phyloP scores from a whole-genome alignment of 805 yeast genomes.

The Barnettozyma populi region DNA sequence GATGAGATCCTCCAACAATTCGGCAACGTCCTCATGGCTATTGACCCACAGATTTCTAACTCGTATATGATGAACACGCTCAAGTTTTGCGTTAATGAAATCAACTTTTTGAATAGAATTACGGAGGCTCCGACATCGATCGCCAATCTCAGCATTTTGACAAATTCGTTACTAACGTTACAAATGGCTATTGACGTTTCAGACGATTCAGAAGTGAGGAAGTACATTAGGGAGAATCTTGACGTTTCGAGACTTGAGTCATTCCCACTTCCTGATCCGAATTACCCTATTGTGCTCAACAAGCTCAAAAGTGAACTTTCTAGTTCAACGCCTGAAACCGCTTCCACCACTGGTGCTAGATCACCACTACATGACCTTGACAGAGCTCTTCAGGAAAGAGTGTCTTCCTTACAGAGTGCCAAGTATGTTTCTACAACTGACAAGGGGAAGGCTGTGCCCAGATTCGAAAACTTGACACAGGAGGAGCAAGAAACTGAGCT shows the following conservation, averaged over 20 bases:
- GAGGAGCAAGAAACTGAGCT: constrained; percentile 25
- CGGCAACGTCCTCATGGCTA: constrained; percentile 24
- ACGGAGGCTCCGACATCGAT: neutral
- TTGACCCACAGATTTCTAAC: constrained; percentile 17
- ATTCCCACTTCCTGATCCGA: constrained; percentile 14
- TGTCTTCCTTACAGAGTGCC: neutral
- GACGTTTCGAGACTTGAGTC: constrained; percentile 8
- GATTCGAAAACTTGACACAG: constrained; percentile 23
- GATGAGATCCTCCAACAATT: constrained; percentile 24
- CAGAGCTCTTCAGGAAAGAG: neutral
- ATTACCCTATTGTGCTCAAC: constrained; percentile 7
- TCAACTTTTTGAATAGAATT: constrained; percentile 16
- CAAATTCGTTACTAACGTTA: constrained; percentile 13
- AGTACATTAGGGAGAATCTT: constrained; percentile 13
- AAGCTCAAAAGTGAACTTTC: neutral
- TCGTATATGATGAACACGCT: constrained; percentile 25
- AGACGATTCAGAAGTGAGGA: constrained; percentile 25
- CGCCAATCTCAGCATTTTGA: neutral
- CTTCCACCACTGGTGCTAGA: neutral
- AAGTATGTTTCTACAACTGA: neutral
- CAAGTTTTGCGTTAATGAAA: constrained; percentile 20
- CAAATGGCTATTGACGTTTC: constrained; percentile 22
- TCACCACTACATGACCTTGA: neutral
- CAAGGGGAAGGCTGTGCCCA: constrained; percentile 9
- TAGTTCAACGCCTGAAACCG: neutral